Evolutionary conservation across 2,329 filamentous ascomycete genomes (phyloP).

Genomic region (Catunica adiposa): DNA sequence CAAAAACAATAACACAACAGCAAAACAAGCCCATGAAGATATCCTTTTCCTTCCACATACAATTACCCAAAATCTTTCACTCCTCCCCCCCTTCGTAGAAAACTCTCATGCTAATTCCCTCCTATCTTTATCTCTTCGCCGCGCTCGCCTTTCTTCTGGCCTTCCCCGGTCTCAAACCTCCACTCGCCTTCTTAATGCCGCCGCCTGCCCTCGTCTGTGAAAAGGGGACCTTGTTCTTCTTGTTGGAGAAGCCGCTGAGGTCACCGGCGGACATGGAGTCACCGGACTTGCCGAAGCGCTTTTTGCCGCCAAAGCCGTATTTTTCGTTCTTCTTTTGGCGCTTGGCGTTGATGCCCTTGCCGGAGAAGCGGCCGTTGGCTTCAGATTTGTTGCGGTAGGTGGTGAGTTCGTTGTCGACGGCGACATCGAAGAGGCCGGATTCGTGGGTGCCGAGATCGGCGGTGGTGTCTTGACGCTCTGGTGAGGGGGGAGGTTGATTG

Average conservation of each 20-base stretch:
- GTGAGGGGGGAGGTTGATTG: conserved; percentile 11
- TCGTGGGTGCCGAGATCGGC: conserved; percentile 52
- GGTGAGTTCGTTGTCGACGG: conserved; percentile 51
- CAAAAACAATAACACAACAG: not conserved
- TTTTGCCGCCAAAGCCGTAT: conserved; percentile 93
- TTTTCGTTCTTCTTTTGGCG: conserved; percentile 88
- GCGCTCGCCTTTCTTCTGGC: conserved; percentile 16
- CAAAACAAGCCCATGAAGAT: not conserved
- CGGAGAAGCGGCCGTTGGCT: conserved; percentile 25
- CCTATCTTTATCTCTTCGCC: conserved; percentile 7
- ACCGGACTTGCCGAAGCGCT: conserved; percentile 76
- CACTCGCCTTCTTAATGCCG: conserved; percentile 8
- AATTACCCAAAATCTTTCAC: not conserved
- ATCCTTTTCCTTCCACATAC: not conserved
- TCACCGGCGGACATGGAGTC: conserved; percentile 74
- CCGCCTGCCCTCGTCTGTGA: conserved; percentile 11
- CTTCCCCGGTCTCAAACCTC: conserved; percentile 15
- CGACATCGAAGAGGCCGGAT: conserved; percentile 77
- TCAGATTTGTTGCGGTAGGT: conserved; percentile 22
- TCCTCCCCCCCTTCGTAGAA: not conserved
- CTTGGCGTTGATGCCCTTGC: conserved; percentile 42
- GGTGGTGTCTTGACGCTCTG: conserved; percentile 66
- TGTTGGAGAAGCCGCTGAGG: conserved; percentile 60
- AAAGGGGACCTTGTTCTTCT: conserved; percentile 28
- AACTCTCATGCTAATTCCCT: not conserved